Percentiles rank a stretch among this genome's conserved stretches.
phyloP scores from a whole-genome alignment of 768 basidiomycete genomes.

The Heimioporus sp. region DNA sequence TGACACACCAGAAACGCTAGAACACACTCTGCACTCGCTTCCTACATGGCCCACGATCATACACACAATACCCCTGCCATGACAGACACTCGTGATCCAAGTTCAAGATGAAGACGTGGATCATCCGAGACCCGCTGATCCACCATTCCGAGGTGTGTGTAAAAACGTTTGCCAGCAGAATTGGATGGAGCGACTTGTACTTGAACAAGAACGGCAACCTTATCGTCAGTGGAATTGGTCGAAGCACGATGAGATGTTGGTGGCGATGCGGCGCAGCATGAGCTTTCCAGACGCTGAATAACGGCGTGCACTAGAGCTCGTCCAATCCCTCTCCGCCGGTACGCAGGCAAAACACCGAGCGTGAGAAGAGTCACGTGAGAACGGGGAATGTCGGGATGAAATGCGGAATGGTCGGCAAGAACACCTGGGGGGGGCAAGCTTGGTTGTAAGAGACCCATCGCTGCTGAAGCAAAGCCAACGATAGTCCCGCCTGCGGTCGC shows the following conservation, averaged over 20 bases:
- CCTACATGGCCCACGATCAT: not conserved
- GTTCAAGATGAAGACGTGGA: slow-evolving; percentile 11
- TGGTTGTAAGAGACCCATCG: slow-evolving; percentile 6
- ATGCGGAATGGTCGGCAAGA: not conserved
- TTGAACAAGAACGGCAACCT: slow-evolving; percentile 21
- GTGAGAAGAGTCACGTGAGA: slow-evolving; percentile 27
- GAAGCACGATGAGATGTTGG: not conserved
- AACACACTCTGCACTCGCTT: not conserved
- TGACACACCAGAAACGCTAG: no score
- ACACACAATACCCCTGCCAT: slow-evolving; percentile 28
- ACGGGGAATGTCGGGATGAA: slow-evolving; percentile 8
- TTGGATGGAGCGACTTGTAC: slow-evolving; percentile 29
- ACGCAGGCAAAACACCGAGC: slow-evolving; percentile 26
- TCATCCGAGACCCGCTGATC: slow-evolving; percentile 15
- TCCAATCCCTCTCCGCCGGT: slow-evolving; percentile 29
- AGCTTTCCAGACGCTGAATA: slow-evolving; percentile 24
- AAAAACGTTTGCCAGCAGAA: slow-evolving; percentile 24
- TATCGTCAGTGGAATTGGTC: slow-evolving; percentile 2
- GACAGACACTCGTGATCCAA: slow-evolving; percentile 17
- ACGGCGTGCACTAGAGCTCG: slow-evolving; percentile 28
- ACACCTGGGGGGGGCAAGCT: not conserved
- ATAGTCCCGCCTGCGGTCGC: slow-evolving; percentile 20
- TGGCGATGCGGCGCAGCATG: not conserved
- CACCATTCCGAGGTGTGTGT: slow-evolving; percentile 28
- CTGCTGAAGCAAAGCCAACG: slow-evolving; percentile 30